Evolutionary conservation across 345 rosid genomes (phyloP).

Genomic region (Linum usitatissimum): DNA sequence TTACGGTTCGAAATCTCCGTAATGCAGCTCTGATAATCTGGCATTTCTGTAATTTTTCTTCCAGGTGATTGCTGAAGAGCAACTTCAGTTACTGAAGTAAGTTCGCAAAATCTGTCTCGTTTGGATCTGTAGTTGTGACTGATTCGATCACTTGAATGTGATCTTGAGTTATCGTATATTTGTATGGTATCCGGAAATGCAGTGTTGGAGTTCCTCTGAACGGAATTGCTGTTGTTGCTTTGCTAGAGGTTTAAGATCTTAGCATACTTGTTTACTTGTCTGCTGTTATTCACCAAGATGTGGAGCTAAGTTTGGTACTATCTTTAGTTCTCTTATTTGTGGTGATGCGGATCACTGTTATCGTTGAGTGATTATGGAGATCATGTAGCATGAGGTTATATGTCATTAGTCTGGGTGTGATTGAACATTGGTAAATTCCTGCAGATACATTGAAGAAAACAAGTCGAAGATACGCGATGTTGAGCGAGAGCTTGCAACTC

Average conservation of each 20-base stretch:
- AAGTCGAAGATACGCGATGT: slow-evolving; percentile 77
- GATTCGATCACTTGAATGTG: background rate
- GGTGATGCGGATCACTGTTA: background rate
- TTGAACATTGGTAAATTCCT: slow-evolving; percentile 6
- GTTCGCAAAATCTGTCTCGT: background rate
- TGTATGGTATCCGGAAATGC: background rate
- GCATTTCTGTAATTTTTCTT: slow-evolving; percentile 1
- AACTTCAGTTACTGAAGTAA: slow-evolving; percentile 73
- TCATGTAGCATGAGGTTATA: no score
- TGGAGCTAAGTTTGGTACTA: background rate
- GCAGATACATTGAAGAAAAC: slow-evolving; percentile 79
- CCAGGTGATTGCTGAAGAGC: slow-evolving; percentile 80
- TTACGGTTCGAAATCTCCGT: background rate
- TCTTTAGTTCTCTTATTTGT: background rate
- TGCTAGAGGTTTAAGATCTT: background rate
- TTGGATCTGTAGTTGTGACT: background rate
- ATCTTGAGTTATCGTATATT: background rate
- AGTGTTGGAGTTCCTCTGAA: background rate
- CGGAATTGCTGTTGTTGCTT: background rate
- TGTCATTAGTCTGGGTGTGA: background rate
- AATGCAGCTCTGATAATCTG: background rate
- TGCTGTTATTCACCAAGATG: background rate
- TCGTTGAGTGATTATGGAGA: background rate
- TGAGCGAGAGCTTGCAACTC: slow-evolving; percentile 66
- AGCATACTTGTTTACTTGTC: background rate